Evolutionary conservation across 331 rosid species (phyloP).

Genomic region (Malus hybrid): DNA sequence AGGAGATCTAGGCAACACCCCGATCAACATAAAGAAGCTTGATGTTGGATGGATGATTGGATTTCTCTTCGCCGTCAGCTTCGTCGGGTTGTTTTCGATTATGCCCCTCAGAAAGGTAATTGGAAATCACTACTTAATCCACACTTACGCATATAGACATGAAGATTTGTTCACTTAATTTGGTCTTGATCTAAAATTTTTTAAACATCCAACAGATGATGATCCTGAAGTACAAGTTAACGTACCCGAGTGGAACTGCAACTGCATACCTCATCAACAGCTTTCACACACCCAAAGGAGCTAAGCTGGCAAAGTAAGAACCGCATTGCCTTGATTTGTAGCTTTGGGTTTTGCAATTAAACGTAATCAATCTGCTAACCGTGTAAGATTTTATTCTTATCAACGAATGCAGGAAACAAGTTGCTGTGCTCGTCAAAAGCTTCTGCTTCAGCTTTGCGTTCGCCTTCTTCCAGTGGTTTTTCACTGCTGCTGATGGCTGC

Average conservation of each 20-base stretch:
- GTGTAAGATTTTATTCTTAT: not conserved
- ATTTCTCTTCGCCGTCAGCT: constrained; percentile 62
- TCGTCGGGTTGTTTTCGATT: constrained; percentile 31
- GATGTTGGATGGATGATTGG: constrained; percentile 65
- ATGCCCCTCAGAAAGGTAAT: constrained; percentile 47
- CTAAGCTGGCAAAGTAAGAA: constrained; percentile 61
- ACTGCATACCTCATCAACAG: constrained; percentile 72
- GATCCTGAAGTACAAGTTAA: constrained; percentile 64
- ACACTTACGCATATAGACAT: not conserved
- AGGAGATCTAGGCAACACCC: constrained; percentile 38
- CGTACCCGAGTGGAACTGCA: constrained; percentile 84
- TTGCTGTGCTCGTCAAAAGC: constrained; percentile 45
- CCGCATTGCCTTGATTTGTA: not conserved
- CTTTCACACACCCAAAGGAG: constrained; percentile 81
- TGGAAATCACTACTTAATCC: not conserved
- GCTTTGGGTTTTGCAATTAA: not conserved
- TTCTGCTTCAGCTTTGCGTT: constrained; percentile 51
- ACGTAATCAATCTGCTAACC: too few relatives aligned
- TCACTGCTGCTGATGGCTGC: constrained; percentile 44
- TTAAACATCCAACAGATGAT: constrained; percentile 35
- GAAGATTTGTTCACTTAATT: not conserved
- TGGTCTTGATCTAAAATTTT: not conserved
- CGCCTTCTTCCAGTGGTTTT: constrained; percentile 70
- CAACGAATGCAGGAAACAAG: constrained; percentile 45
- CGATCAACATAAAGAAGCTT: constrained; percentile 41